Percentiles rank a stretch among this genome's conserved stretches.
phyloP scores from a whole-genome alignment of 2,329 filamentous ascomycete species.

The Cytospora schulzeri region DNA sequence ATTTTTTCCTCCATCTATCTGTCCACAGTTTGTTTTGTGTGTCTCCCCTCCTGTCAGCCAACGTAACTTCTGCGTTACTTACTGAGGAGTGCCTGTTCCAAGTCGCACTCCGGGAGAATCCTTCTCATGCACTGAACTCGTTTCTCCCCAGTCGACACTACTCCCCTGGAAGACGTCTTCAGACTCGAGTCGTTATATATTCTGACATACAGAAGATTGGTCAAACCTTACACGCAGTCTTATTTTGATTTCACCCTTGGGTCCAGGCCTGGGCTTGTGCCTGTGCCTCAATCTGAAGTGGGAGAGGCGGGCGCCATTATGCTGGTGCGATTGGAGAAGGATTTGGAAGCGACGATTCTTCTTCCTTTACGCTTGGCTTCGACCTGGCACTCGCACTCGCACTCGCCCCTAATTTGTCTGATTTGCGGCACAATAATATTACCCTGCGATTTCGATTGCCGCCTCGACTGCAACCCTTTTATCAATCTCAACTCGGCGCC shows the following conservation, averaged over 20 bases:
- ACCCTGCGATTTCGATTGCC: not conserved
- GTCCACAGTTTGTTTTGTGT: not conserved
- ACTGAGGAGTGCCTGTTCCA: not conserved
- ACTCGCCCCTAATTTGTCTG: not conserved
- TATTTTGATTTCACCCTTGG: too few relatives aligned
- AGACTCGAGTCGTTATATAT: too few relatives aligned
- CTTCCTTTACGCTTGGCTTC: too few relatives aligned
- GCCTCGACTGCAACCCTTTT: not conserved
- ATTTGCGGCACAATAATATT: not conserved
- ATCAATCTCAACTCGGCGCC: not conserved
- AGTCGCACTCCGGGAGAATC: not conserved
- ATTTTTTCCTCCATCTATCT: too few relatives aligned
- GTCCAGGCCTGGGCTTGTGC: too few relatives aligned
- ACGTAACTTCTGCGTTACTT: not conserved
- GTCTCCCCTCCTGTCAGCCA: not conserved
- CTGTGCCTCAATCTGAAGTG: not conserved
- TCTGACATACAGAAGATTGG: too few relatives aligned
- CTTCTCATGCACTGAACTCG: not conserved
- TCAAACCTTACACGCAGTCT: not conserved
- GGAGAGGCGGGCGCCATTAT: not conserved
- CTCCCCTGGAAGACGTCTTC: too few relatives aligned
- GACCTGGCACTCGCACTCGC: not conserved
- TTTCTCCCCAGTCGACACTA: not conserved
- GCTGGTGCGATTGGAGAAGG: not conserved
- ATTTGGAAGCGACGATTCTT: not conserved